phyloP scores from a whole-genome alignment of 2,329 filamentous ascomycete species.

The Fusarium pseudograminearum region DNA sequence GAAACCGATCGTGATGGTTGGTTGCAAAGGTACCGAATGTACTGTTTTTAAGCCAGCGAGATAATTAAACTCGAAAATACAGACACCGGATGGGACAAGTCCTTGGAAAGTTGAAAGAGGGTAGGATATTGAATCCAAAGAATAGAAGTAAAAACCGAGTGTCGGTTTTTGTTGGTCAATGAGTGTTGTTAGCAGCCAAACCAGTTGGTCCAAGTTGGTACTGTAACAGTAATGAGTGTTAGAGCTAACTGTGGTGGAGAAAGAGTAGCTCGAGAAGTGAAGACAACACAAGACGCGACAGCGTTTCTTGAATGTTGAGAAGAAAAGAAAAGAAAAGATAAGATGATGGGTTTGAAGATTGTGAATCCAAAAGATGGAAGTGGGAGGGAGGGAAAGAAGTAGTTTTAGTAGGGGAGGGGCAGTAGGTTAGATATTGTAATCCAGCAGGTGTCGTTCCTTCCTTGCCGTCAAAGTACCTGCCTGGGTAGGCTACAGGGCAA shows the following conservation, averaged over 20 bases:
- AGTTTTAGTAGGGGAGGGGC: slow-evolving; percentile 46
- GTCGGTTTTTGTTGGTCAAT: slow-evolving; percentile 50
- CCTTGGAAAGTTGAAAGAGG: slow-evolving; percentile 18
- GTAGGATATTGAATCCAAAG: slow-evolving; percentile 12
- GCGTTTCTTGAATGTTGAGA: slow-evolving; percentile 43
- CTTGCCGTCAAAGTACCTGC: neutral
- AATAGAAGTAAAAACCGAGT: slow-evolving; percentile 25
- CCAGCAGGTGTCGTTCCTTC: neutral
- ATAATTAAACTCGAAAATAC: slow-evolving; percentile 45
- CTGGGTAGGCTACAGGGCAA: neutral
- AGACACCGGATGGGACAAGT: slow-evolving; percentile 36
- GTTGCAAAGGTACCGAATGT: slow-evolving; percentile 38
- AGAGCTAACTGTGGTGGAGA: slow-evolving; percentile 50
- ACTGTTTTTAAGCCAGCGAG: slow-evolving; percentile 46
- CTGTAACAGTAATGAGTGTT: slow-evolving; percentile 49
- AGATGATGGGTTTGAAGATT: slow-evolving; percentile 35
- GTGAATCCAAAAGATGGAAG: slow-evolving; percentile 38
- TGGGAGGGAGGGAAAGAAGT: slow-evolving; percentile 40
- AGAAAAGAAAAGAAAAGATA: slow-evolving; percentile 43
- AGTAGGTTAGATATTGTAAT: slow-evolving; percentile 46
- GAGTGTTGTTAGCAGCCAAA: slow-evolving; percentile 69
- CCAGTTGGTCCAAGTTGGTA: slow-evolving; percentile 62
- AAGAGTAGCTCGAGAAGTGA: slow-evolving; percentile 54
- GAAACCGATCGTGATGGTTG: slow-evolving; percentile 39
- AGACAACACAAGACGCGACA: slow-evolving; percentile 47